Percentiles rank a stretch among this genome's conserved stretches.
phyloP scores from a whole-genome alignment of 306 rosid species.

The Vicia faba region DNA sequence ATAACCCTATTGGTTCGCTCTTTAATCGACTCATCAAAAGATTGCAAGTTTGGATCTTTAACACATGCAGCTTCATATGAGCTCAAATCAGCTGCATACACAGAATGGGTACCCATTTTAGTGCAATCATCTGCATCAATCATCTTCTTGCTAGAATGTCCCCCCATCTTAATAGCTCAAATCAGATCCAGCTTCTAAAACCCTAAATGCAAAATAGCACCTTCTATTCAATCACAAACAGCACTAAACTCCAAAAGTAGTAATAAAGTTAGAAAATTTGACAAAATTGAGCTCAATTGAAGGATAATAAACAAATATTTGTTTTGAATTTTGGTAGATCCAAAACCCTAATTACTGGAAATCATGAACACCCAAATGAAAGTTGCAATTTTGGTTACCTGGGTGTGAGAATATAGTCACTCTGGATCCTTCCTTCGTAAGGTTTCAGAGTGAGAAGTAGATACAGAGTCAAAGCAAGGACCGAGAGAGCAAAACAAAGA shows the following conservation, averaged over 20 bases:
- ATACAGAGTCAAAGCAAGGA: background rate
- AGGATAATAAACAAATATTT: background rate
- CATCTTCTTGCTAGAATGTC: slow-evolving; percentile 56
- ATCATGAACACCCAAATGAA: slow-evolving; percentile 17
- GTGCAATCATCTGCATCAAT: slow-evolving; percentile 25
- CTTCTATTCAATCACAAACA: background rate
- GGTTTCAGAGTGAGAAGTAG: background rate
- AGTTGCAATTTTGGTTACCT: slow-evolving; percentile 37
- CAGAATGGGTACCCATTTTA: slow-evolving; percentile 45
- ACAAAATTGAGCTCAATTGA: slow-evolving; percentile 7
- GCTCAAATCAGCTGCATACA: slow-evolving; percentile 53
- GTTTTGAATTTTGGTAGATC: slow-evolving; percentile 36
- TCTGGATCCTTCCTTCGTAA: slow-evolving; percentile 20
- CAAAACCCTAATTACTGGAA: background rate
- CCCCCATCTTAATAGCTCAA: slow-evolving; percentile 59
- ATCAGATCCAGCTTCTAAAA: slow-evolving; percentile 33
- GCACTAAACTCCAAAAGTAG: background rate
- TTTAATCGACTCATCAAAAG: slow-evolving; percentile 59
- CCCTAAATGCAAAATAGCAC: background rate
- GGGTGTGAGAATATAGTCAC: slow-evolving; percentile 25
- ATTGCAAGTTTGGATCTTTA: slow-evolving; percentile 56
- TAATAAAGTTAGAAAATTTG: slow-evolving; percentile 20
- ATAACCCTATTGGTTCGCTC: slow-evolving; percentile 63
- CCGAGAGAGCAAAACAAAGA: background rate
- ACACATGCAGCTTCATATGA: slow-evolving; percentile 72